Conservation (phyloP, 2,329 filamentous ascomycete species). For the Ceratocystis albifundus region DNA sequence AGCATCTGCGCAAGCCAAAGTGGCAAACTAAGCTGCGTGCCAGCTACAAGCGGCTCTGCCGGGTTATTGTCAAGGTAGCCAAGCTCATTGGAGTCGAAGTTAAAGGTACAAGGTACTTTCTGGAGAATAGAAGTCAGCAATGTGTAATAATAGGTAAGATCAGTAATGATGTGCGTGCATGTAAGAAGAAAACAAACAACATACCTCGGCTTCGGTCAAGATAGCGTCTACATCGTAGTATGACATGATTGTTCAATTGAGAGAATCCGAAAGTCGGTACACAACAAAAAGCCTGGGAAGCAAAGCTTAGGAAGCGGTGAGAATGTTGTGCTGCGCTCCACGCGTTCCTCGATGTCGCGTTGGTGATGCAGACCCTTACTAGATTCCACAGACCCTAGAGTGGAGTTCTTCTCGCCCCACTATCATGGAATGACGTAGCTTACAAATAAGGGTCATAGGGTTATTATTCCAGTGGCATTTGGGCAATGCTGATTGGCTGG, state of each 20-base stretch:
- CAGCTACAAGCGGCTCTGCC: slow-evolving; percentile 57
- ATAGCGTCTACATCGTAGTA: slow-evolving; percentile 82
- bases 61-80: slow-evolving; percentile 83
- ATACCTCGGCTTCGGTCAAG: slow-evolving; percentile 69
- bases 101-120: slow-evolving; percentile 94
- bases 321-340: not conserved
- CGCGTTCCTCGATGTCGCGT: not conserved
- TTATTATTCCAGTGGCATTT: not conserved
- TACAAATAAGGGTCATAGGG: slow-evolving; percentile 1
- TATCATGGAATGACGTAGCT: slow-evolving; percentile 1
- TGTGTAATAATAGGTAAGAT: slow-evolving; percentile 22
- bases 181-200: slow-evolving; percentile 14
- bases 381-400: not conserved
- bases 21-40: slow-evolving; percentile 70
- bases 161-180: not conserved
- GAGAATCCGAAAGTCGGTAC: not conserved
- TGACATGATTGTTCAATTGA: slow-evolving; percentile 38
- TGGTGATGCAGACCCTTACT: not conserved
- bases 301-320: not conserved
- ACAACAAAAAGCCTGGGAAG: not conserved
- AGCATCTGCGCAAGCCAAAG: slow-evolving; percentile 95
- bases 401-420: not conserved
- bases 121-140: slow-evolving; percentile 30
- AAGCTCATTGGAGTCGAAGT: slow-evolving; percentile 74
- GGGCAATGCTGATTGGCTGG: slow-evolving; percentile 1